Percentiles rank a stretch among this genome's conserved stretches.
These are phyloP conservation scores for Malassezia dermatis DNA, from an alignment of 1,284 basidiomycete species.

Conservation along the genomic window DNA sequence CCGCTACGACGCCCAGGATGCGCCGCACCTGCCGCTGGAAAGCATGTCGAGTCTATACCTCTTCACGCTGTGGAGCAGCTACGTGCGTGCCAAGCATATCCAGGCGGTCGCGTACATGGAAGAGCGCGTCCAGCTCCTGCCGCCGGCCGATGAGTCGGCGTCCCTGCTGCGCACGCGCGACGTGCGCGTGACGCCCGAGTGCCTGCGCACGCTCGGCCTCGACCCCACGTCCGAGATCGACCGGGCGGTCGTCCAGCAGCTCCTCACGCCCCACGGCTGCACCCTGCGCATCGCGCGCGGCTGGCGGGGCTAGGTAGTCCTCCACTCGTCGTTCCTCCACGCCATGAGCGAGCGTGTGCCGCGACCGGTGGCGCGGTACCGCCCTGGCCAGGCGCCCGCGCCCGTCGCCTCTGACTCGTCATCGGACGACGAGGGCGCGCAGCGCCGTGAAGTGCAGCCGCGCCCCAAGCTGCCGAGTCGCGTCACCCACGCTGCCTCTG, in stretches of 20 bases:
- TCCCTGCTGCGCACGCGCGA: not conserved
- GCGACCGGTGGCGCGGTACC: conserved; percentile 37
- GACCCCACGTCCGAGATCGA: not conserved
- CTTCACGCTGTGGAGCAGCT: conserved; percentile 19
- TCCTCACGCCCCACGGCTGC: not conserved
- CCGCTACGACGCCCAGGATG: conserved; percentile 7
- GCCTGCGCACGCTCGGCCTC: conserved; percentile 1
- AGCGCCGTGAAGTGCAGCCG: not conserved
- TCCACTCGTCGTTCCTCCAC: not conserved
- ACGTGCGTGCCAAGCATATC: conserved; percentile 13
- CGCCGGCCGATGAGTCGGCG: not conserved
- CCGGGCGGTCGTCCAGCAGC: not conserved
- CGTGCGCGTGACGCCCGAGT: not conserved
- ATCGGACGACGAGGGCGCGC: conserved; percentile 16
- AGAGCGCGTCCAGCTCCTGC: not conserved
- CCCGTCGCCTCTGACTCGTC: not conserved
- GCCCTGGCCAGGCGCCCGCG: conserved; percentile 40
- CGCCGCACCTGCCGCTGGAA: conserved; percentile 7
- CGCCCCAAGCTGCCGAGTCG: conserved; percentile 11
- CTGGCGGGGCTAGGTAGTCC: not conserved
- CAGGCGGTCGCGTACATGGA: conserved; percentile 10
- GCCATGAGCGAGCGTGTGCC: conserved; percentile 17
- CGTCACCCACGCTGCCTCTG: conserved; percentile 14
- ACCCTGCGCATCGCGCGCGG: not conserved
- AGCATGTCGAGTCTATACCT: conserved; percentile 14